Conservation (phyloP, 2,329 filamentous ascomycete species). For the Elsinoe ampelina region DNA sequence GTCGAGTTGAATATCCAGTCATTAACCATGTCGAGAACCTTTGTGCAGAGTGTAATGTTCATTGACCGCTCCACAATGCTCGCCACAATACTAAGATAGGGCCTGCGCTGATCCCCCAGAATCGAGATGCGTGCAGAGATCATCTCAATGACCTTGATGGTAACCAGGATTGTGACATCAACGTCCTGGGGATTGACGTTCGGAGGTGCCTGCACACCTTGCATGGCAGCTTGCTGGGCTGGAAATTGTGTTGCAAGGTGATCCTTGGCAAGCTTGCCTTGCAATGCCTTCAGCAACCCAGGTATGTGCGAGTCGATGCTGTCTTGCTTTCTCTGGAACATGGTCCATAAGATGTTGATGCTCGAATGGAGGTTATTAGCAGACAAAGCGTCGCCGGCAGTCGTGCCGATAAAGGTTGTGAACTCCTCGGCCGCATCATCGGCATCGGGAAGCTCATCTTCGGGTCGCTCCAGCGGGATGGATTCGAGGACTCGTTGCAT, state of each 20-base stretch:
- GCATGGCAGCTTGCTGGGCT: slow-evolving; percentile 42
- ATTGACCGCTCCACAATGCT: slow-evolving; percentile 92
- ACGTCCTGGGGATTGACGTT: slow-evolving; percentile 67
- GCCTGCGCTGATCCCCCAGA: slow-evolving; percentile 79
- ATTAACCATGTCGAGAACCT: slow-evolving; percentile 89
- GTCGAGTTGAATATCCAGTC: slow-evolving; percentile 92
- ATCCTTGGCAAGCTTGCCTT: slow-evolving; percentile 83
- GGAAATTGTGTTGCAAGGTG: slow-evolving; percentile 68
- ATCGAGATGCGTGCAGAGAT: slow-evolving; percentile 87
- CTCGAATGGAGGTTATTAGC: slow-evolving; percentile 45
- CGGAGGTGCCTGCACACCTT: slow-evolving; percentile 33
- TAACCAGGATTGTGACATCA: slow-evolving; percentile 80
- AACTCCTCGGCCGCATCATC: slow-evolving; percentile 75
- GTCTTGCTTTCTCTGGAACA: slow-evolving; percentile 73
- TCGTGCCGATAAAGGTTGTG: slow-evolving; percentile 70
- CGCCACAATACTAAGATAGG: slow-evolving; percentile 89
- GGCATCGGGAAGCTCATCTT: slow-evolving; percentile 62
- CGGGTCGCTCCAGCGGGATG: slow-evolving; percentile 66
- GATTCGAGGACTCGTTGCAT: slow-evolving; percentile 79
- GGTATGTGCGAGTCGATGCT: slow-evolving; percentile 84
- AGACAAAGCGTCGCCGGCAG: slow-evolving; percentile 79
- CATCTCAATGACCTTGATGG: slow-evolving; percentile 91
- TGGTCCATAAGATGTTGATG: slow-evolving; percentile 86
- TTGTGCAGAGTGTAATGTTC: slow-evolving; percentile 77
- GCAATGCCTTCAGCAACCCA: slow-evolving; percentile 85